Evolutionary conservation across 164 flowering plant genomes (phyloP), one percentile per base, ranked within the genome.

Genomic region (Amborella trichopoda): DNA sequence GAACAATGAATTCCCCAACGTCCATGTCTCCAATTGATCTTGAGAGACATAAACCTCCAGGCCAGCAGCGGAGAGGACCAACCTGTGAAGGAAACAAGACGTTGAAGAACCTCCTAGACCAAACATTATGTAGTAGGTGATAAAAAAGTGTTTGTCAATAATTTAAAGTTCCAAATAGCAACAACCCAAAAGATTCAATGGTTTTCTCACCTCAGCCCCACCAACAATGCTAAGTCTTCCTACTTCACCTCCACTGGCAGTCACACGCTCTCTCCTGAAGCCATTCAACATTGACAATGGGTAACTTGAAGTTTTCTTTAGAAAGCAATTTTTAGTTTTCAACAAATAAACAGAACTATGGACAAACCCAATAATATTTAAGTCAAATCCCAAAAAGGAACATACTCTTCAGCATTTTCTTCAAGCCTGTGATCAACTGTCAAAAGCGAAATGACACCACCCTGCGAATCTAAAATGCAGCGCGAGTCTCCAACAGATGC

Each of bases 41-140:
- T 18, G 96, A 87, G 59, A 87, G 88, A 69, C 96, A 87, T 61
- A 87, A 75, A 20, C 94, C 96, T 13, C 96, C 94, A 0, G 96
- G 96, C 96, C 96, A 87, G 56, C 94, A 87, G 20, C 94, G 81
- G 12, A 83, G 81, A 10, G 94, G 96, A 38, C 96, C 96, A 52
- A 81, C 63, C 96, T 82, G 68, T 28, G 20, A 37, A 42, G 16
- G 30, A 28, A n/a, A 22, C 40, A 5, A 50, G 36, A 43, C 39
- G 33, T 18, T 36, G n/a, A 38, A 23, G n/a, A 58, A 40, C 5
- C n/a, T 26, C 13, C 23, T 22, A 32, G 32, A 3, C 26, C 27
- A 25, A 46, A 22, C 12, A 26, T 24, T 36, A 19, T 4, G 49
- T 10, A 32, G 24, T 48, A n/a, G n/a, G n/a, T n/a, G 19, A 37